Percentiles rank a stretch among this genome's conserved stretches.
Evolutionary conservation across 495 filamentous ascomycete species (phyloP).

Genomic region (Cairneyella variabilis): DNA sequence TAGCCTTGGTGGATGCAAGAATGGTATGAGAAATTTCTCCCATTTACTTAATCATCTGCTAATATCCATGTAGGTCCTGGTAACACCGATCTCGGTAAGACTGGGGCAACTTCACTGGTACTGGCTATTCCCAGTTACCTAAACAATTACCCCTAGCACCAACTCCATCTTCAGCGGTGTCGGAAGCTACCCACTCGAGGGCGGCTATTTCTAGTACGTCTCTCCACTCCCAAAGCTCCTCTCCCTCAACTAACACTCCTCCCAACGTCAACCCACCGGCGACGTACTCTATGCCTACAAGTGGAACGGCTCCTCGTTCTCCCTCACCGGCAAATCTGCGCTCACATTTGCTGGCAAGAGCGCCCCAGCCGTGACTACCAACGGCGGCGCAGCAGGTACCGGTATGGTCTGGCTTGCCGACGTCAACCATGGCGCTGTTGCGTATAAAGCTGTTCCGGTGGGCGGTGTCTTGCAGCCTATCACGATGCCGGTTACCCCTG

Average conservation of each 20-base stretch:
- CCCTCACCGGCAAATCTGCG: conserved; percentile 20
- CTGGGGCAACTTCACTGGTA: no score
- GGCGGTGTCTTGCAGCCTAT: conserved; percentile 31
- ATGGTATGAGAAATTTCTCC: conserved; percentile 17
- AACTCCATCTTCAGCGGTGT: conserved; percentile 39
- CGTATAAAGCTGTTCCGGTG: conserved; percentile 27
- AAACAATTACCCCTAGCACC: conserved; percentile 34
- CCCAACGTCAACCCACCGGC: conserved; percentile 22
- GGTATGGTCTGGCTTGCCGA: conserved; percentile 14
- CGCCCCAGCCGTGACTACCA: conserved; percentile 12
- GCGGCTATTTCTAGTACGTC: conserved; percentile 39
- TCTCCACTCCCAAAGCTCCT: neutral
- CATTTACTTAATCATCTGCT: no score
- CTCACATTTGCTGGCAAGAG: conserved; percentile 34
- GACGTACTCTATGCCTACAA: conserved; percentile 24
- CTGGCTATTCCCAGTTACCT: conserved; percentile 26
- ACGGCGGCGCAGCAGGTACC: conserved; percentile 2
- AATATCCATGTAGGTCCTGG: conserved; percentile 10
- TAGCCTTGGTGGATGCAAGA: conserved; percentile 27
- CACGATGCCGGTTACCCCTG: conserved; percentile 21
- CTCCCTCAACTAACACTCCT: neutral
- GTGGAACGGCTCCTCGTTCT: conserved; percentile 25
- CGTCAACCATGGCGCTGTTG: neutral
- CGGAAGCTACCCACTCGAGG: conserved; percentile 40
- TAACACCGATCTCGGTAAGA: conserved; percentile 30